Conservation (phyloP, 2,329 filamentous ascomycete species). For the Malbranchea zuffiana region DNA sequence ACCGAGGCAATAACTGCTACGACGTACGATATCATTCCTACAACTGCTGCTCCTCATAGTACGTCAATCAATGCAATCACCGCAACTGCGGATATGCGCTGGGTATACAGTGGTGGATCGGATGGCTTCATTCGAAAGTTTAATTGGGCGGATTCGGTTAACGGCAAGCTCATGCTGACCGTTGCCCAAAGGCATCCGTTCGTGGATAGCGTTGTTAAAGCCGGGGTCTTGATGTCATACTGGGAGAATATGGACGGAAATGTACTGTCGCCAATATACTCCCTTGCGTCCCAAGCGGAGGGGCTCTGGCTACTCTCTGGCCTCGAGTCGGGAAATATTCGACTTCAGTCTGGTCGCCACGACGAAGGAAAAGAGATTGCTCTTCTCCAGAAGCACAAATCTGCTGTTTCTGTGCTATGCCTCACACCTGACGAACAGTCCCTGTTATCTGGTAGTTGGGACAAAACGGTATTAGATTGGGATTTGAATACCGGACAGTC, state of each 20-base stretch:
- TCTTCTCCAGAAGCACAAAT: slow-evolving; percentile 71
- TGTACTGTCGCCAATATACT: slow-evolving; percentile 79
- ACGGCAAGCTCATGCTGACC: slow-evolving; percentile 84
- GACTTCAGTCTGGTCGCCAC: slow-evolving; percentile 83
- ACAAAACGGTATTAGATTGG: slow-evolving; percentile 90
- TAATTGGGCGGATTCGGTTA: slow-evolving; percentile 88
- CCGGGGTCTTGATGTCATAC: slow-evolving; percentile 86
- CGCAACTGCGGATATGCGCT: slow-evolving; percentile 85
- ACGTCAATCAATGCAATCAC: slow-evolving; percentile 91
- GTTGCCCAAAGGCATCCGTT: slow-evolving; percentile 95
- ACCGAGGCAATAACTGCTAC: slow-evolving; percentile 67
- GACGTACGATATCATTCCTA: slow-evolving; percentile 90
- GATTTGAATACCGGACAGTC: slow-evolving; percentile 77
- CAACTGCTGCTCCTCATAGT: slow-evolving; percentile 89
- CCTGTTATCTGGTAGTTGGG: slow-evolving; percentile 88
- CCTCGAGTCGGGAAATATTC: slow-evolving; percentile 81
- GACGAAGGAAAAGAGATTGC: slow-evolving; percentile 87
- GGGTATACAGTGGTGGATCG: slow-evolving; percentile 85
- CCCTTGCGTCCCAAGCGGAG: slow-evolving; percentile 78
- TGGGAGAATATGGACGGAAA: slow-evolving; percentile 91
- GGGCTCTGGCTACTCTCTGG: slow-evolving; percentile 87
- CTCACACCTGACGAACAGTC: slow-evolving; percentile 76
- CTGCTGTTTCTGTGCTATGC: slow-evolving; percentile 78
- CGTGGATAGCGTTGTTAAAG: slow-evolving; percentile 93
- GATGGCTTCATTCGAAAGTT: slow-evolving; percentile 97